Evolutionary conservation across 2,329 filamentous ascomycete genomes (phyloP).

Genomic region (Pseudocercospora cruenta): DNA sequence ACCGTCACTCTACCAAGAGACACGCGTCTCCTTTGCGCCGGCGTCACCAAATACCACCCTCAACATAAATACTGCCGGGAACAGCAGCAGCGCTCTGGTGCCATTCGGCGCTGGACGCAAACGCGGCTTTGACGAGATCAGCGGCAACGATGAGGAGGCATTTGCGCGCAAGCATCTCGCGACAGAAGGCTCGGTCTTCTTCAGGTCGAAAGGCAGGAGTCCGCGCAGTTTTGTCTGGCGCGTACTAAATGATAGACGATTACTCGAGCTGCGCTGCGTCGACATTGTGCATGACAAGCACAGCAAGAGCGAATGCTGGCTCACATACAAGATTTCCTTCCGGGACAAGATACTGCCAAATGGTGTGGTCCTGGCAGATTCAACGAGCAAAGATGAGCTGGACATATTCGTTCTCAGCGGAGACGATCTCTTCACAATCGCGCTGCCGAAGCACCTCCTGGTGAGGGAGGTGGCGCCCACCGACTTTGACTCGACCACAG

Average conservation of each 20-base stretch:
- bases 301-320: slow-evolving; percentile 43
- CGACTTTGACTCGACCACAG: slow-evolving; percentile 74
- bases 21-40: slow-evolving; percentile 30
- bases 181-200: slow-evolving; percentile 79
- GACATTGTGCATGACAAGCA: slow-evolving; percentile 70
- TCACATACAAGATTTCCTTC: slow-evolving; percentile 80
- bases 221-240: slow-evolving; percentile 92
- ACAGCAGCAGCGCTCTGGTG: slow-evolving; percentile 58
- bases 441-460: slow-evolving; percentile 82
- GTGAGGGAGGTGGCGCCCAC: slow-evolving; percentile 59
- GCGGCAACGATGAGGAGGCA: slow-evolving; percentile 67
- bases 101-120: slow-evolving; percentile 36
- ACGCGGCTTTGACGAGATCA: slow-evolving; percentile 44
- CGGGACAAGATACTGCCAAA: slow-evolving; percentile 75
- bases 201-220: slow-evolving; percentile 73
- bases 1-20: slow-evolving; percentile 35
- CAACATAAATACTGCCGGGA: slow-evolving; percentile 64
- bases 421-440: slow-evolving; percentile 82
- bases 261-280: slow-evolving; percentile 80
- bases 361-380: slow-evolving; percentile 82
- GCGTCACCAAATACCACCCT: slow-evolving; percentile 58
- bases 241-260: slow-evolving; percentile 75
- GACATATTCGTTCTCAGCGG: slow-evolving; percentile 75
- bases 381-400: slow-evolving; percentile 74
- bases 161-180: slow-evolving; percentile 77